Evolutionary conservation across 177 flowering plant species (phyloP), one percentile per base, ranked within the genome.

Genomic region (Vitis hybrid): DNA sequence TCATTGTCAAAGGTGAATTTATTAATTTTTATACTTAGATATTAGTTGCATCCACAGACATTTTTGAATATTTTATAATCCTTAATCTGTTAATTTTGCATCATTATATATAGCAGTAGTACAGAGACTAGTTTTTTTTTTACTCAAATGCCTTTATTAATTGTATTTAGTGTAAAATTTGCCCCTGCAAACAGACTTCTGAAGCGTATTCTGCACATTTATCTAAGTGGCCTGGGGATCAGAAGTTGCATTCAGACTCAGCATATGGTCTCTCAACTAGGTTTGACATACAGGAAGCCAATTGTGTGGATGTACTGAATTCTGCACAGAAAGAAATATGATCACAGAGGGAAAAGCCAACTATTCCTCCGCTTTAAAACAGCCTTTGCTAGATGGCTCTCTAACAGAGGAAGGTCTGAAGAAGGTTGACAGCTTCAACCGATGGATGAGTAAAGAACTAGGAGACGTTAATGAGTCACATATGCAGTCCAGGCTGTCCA

Each of bases 371-470:
- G 52, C 80, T 65, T 54, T 75, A 61, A 83, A 71, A 59, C 84
- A 77, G 18, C 71, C 79, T 62, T 63, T 84, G 26, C 62, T 82
- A n/a, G 85, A 80, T 50, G 73, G 79, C 49, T 65, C 78, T 63
- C 66, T 63, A 51, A 54, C 65, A 68, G 86, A 76, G 49, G 82
- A 82, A 70, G 85, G 84, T 39, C 71, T 94, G 69, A 89, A 84
- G 83, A 94, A 92, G 76, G 66, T 82, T 69, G 98, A 94, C 70
- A 94, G 98, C 80, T 94, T 94, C 78, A 80, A 79, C 51, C 81
- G 89, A 39, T 95, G 99, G 99, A 85, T 90, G 84, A 85, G 82
- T 74, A 93, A 81, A 75, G 99, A 91, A 78, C 90, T 95, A 63
- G 98, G 87, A 59, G 99, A 93, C 68, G 97, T 90, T 13, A 78